Evolutionary conservation across 1,284 basidiomycete species (phyloP), one percentile per base, ranked within the genome.

Genomic region (Schizophyllum amplum): DNA sequence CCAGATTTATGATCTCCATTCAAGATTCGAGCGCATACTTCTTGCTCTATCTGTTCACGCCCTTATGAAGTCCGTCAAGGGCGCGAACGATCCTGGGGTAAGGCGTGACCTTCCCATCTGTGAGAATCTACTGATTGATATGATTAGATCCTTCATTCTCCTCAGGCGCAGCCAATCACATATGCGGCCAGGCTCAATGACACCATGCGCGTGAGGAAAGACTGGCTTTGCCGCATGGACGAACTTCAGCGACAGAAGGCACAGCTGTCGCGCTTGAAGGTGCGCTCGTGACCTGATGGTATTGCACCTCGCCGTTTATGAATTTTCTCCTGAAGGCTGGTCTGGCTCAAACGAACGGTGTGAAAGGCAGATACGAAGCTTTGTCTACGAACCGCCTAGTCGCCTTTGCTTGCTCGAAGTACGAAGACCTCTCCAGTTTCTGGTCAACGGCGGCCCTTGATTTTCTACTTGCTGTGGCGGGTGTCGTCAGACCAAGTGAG

Each of bases 1-100:
- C n/a, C n/a, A n/a, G n/a, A n/a, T n/a, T n/a, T n/a, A n/a, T n/a
- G n/a, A n/a, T n/a, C n/a, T n/a, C n/a, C n/a, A n/a, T n/a, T n/a
- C n/a, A n/a, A 81, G 80, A 62, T 81, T 82, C 59, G 75, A 81
- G 60, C 71, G 75, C 3, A 62, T 82, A 47, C 55, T 82, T 0
- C 59, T 82, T 13, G 73, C 79, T 4, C 63, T 81, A 15, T 81
- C 80, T 0, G 81, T 76, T 3, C 78, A 81, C 62, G 75, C 73
- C 1, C 57, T 82, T 17, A 68, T 75, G 61, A 70, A 71, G 56
- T 21, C 9, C 13, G 24, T 50, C 24, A 50, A 50, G 21, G 48
- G 47, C 52, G 22, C 60, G 63, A 0, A 64, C 1, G 55, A 55
- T 49, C 63, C 64, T 57, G 65, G 51, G 58, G 65, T 68, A 63